Evolutionary conservation across 2,329 filamentous ascomycete genomes (phyloP).

Genomic region (Verticillium alfalfae): DNA sequence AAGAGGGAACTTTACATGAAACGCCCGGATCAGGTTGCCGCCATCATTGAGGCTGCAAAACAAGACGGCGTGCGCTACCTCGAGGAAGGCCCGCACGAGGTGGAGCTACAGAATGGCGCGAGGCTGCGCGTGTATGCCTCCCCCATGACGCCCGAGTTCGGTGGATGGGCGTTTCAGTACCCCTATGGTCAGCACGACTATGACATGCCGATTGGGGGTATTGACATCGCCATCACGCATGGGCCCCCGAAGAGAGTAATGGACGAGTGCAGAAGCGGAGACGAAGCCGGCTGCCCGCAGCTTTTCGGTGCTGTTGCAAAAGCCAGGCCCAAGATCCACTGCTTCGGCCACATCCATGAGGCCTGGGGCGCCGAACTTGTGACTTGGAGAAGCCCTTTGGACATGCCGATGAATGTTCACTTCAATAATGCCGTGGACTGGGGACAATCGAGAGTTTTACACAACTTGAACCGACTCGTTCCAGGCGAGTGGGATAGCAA

Average conservation of each 20-base stretch:
- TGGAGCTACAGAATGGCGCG: constrained; percentile 34
- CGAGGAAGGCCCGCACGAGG: constrained; percentile 33
- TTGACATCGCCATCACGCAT: constrained; percentile 27
- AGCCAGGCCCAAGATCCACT: constrained; percentile 25
- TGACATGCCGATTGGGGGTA: constrained; percentile 11
- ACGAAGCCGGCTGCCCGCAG: constrained; percentile 21
- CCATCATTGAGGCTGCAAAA: constrained; percentile 18
- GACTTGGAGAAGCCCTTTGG: constrained; percentile 32
- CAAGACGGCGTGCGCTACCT: constrained; percentile 18
- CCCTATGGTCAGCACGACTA: constrained; percentile 18
- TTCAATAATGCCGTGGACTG: constrained; percentile 38
- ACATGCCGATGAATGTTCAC: not conserved
- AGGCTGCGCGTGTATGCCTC: constrained; percentile 36
- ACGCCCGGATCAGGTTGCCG: constrained; percentile 23
- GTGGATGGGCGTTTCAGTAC: constrained; percentile 41
- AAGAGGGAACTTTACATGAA: constrained; percentile 27
- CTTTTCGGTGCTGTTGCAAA: constrained; percentile 22
- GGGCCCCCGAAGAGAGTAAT: constrained; percentile 32
- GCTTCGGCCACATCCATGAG: constrained; percentile 27
- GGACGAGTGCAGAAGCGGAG: constrained; percentile 23
- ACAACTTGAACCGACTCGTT: constrained; percentile 20
- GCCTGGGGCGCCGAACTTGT: constrained; percentile 36
- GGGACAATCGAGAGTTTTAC: constrained; percentile 28
- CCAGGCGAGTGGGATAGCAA: not conserved
- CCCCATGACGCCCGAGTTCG: constrained; percentile 33